A percentile compares a stretch with the other conserved stretches of the same genome.
Conservation (phyloP, 352 stramenopile species). For the Pythium aphanidermatum region DNA sequence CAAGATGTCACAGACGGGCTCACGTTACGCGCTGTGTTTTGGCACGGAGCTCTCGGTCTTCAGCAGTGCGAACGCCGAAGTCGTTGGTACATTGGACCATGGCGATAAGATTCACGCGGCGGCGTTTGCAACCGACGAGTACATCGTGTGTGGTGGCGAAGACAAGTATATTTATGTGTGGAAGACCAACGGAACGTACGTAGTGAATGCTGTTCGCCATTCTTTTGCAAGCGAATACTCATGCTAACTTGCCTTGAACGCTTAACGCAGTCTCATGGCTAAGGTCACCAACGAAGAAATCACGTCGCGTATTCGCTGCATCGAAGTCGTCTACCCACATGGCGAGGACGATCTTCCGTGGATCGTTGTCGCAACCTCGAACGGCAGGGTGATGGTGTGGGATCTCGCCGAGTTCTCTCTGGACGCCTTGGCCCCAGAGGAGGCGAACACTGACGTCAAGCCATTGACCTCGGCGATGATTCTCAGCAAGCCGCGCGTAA, state of each 20-base stretch:
- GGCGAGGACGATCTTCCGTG: slow-evolving; percentile 52
- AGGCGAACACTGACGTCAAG: slow-evolving; percentile 46
- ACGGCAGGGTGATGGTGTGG: slow-evolving; percentile 76
- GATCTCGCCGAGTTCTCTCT: slow-evolving; percentile 61
- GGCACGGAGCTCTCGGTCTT: slow-evolving; percentile 74
- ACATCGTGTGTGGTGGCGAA: slow-evolving; percentile 69
- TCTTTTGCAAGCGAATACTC: not conserved
- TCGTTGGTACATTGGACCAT: slow-evolving; percentile 62
- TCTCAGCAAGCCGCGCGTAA: slow-evolving; percentile 69
- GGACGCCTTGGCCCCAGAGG: slow-evolving; percentile 36
- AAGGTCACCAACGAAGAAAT: slow-evolving; percentile 64
- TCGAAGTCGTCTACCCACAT: slow-evolving; percentile 65
- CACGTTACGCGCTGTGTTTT: slow-evolving; percentile 65
- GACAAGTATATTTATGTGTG: slow-evolving; percentile 84
- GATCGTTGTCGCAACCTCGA: slow-evolving; percentile 71
- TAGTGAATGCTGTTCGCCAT: not conserved
- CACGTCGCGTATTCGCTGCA: slow-evolving; percentile 61
- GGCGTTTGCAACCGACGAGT: slow-evolving; percentile 68
- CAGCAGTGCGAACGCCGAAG: slow-evolving; percentile 73
- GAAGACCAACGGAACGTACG: slow-evolving; percentile 63
- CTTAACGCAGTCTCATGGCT: slow-evolving; percentile 38
- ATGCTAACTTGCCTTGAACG: slow-evolving; percentile 1
- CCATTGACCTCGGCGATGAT: slow-evolving; percentile 58
- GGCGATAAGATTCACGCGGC: slow-evolving; percentile 70
- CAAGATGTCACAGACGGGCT: slow-evolving; percentile 68